Conservation (phyloP, 805 yeast species). For the Candida boidinii region DNA sequence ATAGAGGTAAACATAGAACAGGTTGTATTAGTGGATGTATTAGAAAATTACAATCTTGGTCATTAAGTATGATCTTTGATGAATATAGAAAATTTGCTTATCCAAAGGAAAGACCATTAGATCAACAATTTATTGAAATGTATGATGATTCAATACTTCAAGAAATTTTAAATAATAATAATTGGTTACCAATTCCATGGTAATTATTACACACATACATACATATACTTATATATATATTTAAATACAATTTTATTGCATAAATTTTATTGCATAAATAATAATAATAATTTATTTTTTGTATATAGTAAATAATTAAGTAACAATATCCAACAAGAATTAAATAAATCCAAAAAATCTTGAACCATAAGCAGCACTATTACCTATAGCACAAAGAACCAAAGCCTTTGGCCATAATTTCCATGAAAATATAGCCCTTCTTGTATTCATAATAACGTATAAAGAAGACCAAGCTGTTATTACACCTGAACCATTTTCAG, state of each 20-base stretch:
- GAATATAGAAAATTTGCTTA: conserved; percentile 92
- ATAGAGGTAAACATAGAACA: conserved; percentile 93
- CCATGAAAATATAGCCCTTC: conserved; percentile 43
- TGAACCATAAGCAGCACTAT: conserved; percentile 61
- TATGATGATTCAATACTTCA: conserved; percentile 63
- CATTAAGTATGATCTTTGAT: conserved; percentile 87
- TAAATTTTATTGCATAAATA: not conserved
- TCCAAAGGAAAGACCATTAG: conserved; percentile 92
- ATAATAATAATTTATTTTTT: conserved; percentile 2
- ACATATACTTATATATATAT: not conserved
- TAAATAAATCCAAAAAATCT: conserved; percentile 41
- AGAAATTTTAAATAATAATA: conserved; percentile 38
- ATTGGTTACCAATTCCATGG: conserved; percentile 70
- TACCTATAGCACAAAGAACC: conserved; percentile 48
- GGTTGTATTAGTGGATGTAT: conserved; percentile 95
- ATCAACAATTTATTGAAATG: conserved; percentile 90
- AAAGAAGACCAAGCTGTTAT: conserved; percentile 73
- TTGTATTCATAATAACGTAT: conserved; percentile 65
- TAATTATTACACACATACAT: no score
- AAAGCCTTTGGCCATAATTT: conserved; percentile 57
- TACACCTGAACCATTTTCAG: conserved; percentile 74
- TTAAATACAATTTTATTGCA: not conserved
- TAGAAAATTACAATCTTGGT: conserved; percentile 85
- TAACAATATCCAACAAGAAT: not conserved
- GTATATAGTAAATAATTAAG: not conserved